Base-by-base conservation (phyloP, 306 rosid species). In the Herpetospermum pedunculosum region DNA sequence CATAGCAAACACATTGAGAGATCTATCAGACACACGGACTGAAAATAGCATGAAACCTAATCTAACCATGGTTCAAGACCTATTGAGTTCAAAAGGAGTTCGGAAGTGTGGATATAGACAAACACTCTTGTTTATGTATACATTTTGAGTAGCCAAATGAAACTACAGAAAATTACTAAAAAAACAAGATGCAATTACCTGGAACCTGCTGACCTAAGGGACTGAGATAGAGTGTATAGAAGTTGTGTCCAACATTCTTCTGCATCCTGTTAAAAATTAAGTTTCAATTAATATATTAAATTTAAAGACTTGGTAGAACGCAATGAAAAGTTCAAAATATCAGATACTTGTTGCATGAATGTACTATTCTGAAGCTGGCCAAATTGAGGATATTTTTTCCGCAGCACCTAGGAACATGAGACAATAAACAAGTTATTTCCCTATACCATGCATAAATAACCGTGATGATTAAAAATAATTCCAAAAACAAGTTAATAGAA, bases 171-270 rank as follows among this genome's bases (percentile, higher is more conserved):
- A 28, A 29, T 47, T 58, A 28, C 41, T 28, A 28, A 29, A 69
- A 37, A 26, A 16, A 26, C 19, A 38, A 67, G 53, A 59, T 70
- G 68, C 74, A 74, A 53, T 70, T 86, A 95, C 99, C 97, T 89
- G 70, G 97, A 82, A 60, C 92, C 88, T n/a, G 83, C 40, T 21
- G 85, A 82, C 77, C 87, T 87, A 60, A 95, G 91, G 71, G 99
- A 91, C 82, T 89, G 99, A 75, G 99, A 95, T 77, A 95, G 96
- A 3, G 96, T 92, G 86, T 89, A 91, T 26, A 95, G 76, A 87
- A 95, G 88, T 80, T 95, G 99, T 23, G 99, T 89, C 99, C 99
- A 95, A 87, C 99, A 95, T 83, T 95, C 99, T 91, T 95, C 97
- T 78, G 99, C 97, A 76, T 95, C 99, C 99, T 95, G 84, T 82